Evolutionary conservation across 805 yeast genomes (phyloP), one percentile per base, ranked within the genome.

Genomic region (Hanseniaspora taiwanica): DNA sequence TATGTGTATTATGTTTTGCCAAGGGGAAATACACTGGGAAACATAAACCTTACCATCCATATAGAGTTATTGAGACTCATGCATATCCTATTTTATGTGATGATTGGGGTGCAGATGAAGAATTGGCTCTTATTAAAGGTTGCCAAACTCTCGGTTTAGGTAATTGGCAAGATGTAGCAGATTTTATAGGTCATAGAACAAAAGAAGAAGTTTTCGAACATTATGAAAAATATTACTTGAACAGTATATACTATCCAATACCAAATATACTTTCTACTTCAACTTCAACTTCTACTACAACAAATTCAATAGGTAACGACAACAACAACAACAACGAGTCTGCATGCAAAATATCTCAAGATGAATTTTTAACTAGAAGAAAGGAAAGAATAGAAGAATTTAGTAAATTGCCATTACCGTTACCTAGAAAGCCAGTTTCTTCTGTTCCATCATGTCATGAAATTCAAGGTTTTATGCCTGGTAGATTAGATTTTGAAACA

Each of bases 31-130:
- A 73, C 18, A 73, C 91, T 3, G 93, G 85, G 2, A 78, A 74
- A 45, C 99, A 91, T 64, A 79, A 85, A 58, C 97, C 98, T 9
- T 83, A 76, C 71, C 99, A 91, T 58, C 93, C 83, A 54, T 91
- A 91, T 58, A 74, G 76, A 52, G 82, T 91, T 13, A 78, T 89
- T 21, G 98, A 91, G 59, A 96, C 93, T 50, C 89, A 89, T 54
- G 81, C 94, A 2, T 89, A 84, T 54, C 98, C 99, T 0, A 82
- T 93, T 8, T 79, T 93, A 49, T 81, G 76, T 39, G 74, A 71
- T 42, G 87, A 80, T 42, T 91, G 98, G 97, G 99, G 98, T 27
- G 98, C 98, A 1, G 98, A 91, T 62, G 99, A 91, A 59, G 99
- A 91, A 60, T 56, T 87, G 42, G 67, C 84, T 24, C 64, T 91